Conservation (phyloP, 345 rosid genomes). For the Linum tenue region DNA sequence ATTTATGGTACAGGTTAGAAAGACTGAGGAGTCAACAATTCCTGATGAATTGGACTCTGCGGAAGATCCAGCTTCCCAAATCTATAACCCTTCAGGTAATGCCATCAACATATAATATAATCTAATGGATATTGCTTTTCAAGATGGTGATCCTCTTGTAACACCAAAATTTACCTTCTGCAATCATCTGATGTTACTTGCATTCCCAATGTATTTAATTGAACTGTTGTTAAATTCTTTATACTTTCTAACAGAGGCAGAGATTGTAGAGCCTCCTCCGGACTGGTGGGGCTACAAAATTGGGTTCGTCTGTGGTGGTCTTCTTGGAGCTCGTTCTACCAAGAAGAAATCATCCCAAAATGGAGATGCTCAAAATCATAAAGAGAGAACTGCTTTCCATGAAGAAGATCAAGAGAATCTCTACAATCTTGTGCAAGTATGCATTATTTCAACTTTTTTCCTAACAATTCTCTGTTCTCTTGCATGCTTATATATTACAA, state of each 20-base stretch:
- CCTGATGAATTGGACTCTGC: conserved; percentile 29
- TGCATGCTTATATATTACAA: background rate
- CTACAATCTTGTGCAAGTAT: conserved; percentile 86
- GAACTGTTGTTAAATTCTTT: conserved; percentile 1
- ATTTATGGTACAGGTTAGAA: conserved; percentile 47
- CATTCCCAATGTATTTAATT: no score
- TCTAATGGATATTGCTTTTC: background rate
- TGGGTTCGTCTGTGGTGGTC: conserved; percentile 90
- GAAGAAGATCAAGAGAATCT: conserved; percentile 99
- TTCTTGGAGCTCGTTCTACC: conserved; percentile 62
- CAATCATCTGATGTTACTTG: background rate
- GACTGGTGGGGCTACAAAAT: conserved; percentile 92
- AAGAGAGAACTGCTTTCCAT: conserved; percentile 50
- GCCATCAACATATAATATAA: background rate
- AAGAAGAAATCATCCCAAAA: conserved; percentile 35
- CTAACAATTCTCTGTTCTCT: background rate
- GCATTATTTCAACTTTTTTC: conserved; percentile 9
- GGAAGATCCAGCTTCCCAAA: conserved; percentile 33
- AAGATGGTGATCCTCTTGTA: background rate
- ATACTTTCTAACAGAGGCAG: conserved; percentile 33
- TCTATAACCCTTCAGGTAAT: conserved; percentile 39
- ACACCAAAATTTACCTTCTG: background rate
- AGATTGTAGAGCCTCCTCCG: conserved; percentile 32
- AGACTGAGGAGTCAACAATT: conserved; percentile 38
- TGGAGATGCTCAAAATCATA: conserved; percentile 24